phyloP scores from a whole-genome alignment of 768 basidiomycete species.

The Suillus clintonianus region DNA sequence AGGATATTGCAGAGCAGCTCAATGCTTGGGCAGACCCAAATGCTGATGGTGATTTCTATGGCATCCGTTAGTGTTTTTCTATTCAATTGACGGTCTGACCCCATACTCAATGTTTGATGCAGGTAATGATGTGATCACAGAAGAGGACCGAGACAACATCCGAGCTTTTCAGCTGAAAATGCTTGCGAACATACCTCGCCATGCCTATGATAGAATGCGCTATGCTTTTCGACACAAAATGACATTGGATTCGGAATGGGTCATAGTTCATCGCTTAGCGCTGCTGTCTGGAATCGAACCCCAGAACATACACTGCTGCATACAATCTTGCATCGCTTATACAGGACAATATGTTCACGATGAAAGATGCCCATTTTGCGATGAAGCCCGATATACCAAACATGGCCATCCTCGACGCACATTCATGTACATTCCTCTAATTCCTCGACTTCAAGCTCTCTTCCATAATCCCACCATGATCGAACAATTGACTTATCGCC shows the following conservation, averaged over 20 bases:
- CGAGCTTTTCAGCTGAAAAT: constrained; percentile 26
- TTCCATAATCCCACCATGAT: constrained; percentile 12
- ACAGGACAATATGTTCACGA: neutral
- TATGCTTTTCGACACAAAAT: constrained; percentile 24
- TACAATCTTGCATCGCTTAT: constrained; percentile 21
- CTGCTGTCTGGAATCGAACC: constrained; percentile 22
- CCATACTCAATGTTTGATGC: too few relatives aligned
- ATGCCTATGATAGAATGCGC: constrained; percentile 28
- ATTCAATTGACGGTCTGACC: too few relatives aligned
- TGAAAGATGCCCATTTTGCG: constrained; percentile 41
- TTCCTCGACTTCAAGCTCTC: constrained; percentile 33
- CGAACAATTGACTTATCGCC: constrained; percentile 6
- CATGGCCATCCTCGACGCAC: constrained; percentile 20
- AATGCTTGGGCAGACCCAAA: neutral
- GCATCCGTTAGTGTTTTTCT: too few relatives aligned
- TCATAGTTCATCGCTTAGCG: constrained; percentile 23
- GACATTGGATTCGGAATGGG: constrained; percentile 26
- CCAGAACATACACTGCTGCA: constrained; percentile 33
- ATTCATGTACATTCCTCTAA: constrained; percentile 43
- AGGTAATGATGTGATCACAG: constrained; percentile 22
- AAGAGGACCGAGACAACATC: constrained; percentile 30
- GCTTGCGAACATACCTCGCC: constrained; percentile 25
- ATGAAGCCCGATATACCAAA: constrained; percentile 23
- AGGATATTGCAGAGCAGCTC: neutral
- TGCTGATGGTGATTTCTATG: too few relatives aligned